Base-by-base conservation (phyloP, 768 basidiomycete species). In the Xerocomellus amylosporus region DNA sequence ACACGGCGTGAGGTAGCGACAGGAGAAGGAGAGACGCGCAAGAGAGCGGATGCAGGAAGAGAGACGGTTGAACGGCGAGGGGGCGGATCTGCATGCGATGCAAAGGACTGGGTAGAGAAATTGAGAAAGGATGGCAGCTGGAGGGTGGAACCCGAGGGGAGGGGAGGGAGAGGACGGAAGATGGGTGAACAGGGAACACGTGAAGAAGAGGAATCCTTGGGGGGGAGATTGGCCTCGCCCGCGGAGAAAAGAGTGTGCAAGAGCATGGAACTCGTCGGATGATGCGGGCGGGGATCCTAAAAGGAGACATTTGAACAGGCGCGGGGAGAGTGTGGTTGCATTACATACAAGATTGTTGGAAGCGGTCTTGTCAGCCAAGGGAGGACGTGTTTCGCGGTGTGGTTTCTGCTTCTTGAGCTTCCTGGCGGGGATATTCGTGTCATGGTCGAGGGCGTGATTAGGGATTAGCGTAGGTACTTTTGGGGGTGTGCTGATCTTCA, bases 91-190 rank as follows among this genome's bases (percentile, higher is more conserved):
- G 37, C 42, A 6, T 26, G 45, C 30, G 59, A 59, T 43, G 55
- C 39, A 46, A 59, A 39, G 26, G 66, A 69, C 17, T 54, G 62
- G 39, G 59, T 42, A 4, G 69, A 65, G 46, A 68, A 45, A 51
- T 74, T 61, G 44, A 74, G 65, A 48, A 77, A 74, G 52, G 73
- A 72, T 31, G 75, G 69, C 19, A 77, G 58, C 43, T 73, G 68
- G 55, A 79, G 59, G 41, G 74, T 64, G 46, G 76, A 77, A 45
- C 74, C 56, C 33, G 69, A 66, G 9, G 73, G 70, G 22, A 75
- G 61, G 13, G 67, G 73, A 37, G 70, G 74, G 44, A 73, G 64
- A 34, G 70, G 68, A 19, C 60, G 66, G 51, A 68, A 68, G 49
- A 60, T 51, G 20, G 46, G 54, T 13, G 56, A 30, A 44, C 40